phyloP scores from a whole-genome alignment of 208 protist genomes.

The Crithidia fasciculata region DNA sequence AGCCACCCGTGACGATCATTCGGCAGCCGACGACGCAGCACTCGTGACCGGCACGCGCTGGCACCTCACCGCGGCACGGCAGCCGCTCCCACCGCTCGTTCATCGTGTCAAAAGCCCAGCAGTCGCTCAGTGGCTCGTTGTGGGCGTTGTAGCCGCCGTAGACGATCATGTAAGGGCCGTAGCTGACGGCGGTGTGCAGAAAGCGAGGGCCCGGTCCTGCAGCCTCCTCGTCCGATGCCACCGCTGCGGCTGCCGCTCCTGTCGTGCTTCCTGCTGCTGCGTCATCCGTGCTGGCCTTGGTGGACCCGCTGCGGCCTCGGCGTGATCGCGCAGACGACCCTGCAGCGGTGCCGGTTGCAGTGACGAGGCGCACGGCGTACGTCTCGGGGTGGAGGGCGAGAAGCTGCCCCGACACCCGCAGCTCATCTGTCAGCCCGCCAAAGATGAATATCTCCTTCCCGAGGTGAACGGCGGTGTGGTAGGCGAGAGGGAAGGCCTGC shows the following conservation, averaged over 20 bases:
- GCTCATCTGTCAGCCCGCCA: constrained; percentile 75
- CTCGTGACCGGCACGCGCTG: constrained; percentile 61
- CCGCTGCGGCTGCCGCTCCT: background rate
- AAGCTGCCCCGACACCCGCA: constrained; percentile 72
- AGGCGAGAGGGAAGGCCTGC: constrained; percentile 63
- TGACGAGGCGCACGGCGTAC: constrained; percentile 63
- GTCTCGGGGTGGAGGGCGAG: constrained; percentile 63
- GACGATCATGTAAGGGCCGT: constrained; percentile 85
- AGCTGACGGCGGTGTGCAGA: constrained; percentile 78
- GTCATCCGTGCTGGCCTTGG: background rate
- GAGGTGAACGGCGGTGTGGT: constrained; percentile 73
- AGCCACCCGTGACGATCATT: constrained; percentile 79
- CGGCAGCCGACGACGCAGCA: constrained; percentile 74
- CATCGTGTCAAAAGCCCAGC: constrained; percentile 83
- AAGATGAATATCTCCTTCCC: constrained; percentile 75
- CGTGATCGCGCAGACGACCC: background rate
- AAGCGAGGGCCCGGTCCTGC: constrained; percentile 46
- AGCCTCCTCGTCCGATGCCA: background rate
- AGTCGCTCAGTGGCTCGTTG: constrained; percentile 69
- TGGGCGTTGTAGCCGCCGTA: constrained; percentile 78
- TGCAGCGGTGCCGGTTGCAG: background rate
- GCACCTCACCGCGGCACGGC: constrained; percentile 36
- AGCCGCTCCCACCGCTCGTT: constrained; percentile 84
- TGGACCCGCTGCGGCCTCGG: constrained; percentile 7
- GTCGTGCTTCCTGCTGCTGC: background rate